These are phyloP conservation scores for Neurospora sp. DNA, from an alignment of 495 filamentous ascomycete species.

Conservation along the genomic window DNA sequence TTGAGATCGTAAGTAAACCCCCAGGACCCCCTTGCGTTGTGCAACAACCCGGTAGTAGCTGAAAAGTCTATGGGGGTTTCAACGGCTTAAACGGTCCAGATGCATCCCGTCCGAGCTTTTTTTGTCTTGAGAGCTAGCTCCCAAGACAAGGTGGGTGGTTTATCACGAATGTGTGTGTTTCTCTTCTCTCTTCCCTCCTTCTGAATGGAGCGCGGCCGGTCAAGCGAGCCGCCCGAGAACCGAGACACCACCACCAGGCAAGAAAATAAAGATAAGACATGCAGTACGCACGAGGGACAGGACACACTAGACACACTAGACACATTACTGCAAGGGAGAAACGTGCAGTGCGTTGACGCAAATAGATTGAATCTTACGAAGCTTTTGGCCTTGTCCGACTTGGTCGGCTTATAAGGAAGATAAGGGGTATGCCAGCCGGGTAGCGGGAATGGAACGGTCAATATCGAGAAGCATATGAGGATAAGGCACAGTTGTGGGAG, in stretches of 20 bases:
- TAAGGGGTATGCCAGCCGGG: neutral
- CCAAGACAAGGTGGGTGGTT: neutral
- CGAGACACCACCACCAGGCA: neutral
- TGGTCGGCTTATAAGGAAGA: neutral
- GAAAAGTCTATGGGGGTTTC: neutral
- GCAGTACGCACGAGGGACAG: neutral
- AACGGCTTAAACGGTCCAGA: neutral
- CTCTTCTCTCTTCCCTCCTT: neutral
- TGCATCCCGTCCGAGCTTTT: neutral
- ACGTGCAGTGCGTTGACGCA: neutral
- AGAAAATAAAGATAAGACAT: neutral
- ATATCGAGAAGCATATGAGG: neutral
- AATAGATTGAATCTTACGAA: neutral
- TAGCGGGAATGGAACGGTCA: neutral
- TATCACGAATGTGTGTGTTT: neutral
- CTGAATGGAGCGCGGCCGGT: neutral
- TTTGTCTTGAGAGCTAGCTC: neutral
- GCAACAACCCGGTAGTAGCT: neutral
- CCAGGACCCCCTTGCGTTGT: neutral
- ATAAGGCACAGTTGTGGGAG: neutral
- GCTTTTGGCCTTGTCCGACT: neutral
- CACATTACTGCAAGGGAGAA: neutral
- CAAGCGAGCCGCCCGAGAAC: neutral
- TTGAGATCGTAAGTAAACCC: neutral
- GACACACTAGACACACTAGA: neutral